Base-by-base conservation (phyloP, 306 rosid genomes). In the Acacia confusa region DNA sequence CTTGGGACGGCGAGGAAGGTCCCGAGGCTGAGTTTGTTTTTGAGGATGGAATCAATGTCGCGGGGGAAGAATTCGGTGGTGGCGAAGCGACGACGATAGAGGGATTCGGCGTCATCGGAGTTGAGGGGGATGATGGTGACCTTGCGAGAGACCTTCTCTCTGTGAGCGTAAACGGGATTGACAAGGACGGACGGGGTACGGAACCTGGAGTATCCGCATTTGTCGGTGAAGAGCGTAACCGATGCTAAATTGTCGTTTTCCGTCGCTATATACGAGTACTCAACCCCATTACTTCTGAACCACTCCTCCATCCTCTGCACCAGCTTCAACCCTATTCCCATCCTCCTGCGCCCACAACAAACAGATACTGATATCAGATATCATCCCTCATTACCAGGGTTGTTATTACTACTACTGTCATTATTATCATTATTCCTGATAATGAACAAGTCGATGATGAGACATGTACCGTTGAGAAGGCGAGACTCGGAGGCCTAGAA, bases 11-110 rank as follows among this genome's bases (percentile, higher is more conserved):
- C 98, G 1, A 95, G 89, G 55, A 90, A 95, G 0, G 99, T 95
- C 17, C 99, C 99, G 16, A 95, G 89, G 25, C 40, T 86, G 75
- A 93, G 96, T 25, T 66, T 76, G 87, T 95, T 92, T 80, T 80
- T 80, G 50, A 95, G 90, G 22, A 95, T 88, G 0, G 96, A 74
- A 82, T 93, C 99, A 73, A 95, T 88, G 85, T 95, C 99, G 45
- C 94, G 96, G 7, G 99, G 99, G 84, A 93, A 95, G 69, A 95
- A 95, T 82, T 95, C 99, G 20, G 88, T 88, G 69, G 97, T 95
- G 79, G 98, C 52, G 81, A 90, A 93, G 0, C 94, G 93, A 25
- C 79, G 60, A 61, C 97, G 97, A 85, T 95, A 95, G 70, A 95
- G 86, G 3, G 55, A 7, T 81, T 92, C 96, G 2, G 99, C 97